Evolutionary conservation across 768 basidiomycete species (phyloP).

Genomic region (Auriscalpium vulgare): DNA sequence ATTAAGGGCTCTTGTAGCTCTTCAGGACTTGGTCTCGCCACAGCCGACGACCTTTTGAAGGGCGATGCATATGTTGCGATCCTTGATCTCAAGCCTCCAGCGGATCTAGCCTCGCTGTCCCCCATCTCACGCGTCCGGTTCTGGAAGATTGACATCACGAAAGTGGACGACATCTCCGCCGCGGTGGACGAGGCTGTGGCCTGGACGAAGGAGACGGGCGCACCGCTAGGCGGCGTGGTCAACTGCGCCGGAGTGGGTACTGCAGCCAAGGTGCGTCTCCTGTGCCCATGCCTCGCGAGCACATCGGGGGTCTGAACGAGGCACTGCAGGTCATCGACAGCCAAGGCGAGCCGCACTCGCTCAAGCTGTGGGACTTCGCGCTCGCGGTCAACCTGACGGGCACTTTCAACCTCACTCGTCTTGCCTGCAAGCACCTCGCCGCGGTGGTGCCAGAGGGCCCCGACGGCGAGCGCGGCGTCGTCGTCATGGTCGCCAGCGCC

Average conservation of each 20-base stretch:
- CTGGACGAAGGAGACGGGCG: conserved; percentile 27
- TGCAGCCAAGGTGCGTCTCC: conserved; percentile 18
- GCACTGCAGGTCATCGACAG: conserved; percentile 37
- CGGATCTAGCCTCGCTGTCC: neutral
- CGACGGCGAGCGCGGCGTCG: conserved; percentile 50
- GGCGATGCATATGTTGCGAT: conserved; percentile 26
- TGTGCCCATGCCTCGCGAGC: neutral
- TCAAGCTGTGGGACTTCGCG: conserved; percentile 44
- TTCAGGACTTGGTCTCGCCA: conserved; percentile 50
- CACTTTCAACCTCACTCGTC: conserved; percentile 50
- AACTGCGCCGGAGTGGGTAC: conserved; percentile 50
- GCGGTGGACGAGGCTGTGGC: conserved; percentile 19
- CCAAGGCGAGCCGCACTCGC: conserved; percentile 36
- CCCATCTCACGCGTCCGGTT: conserved; percentile 2
- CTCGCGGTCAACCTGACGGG: conserved; percentile 51
- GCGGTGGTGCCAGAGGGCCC: conserved; percentile 34
- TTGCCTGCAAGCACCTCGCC: conserved; percentile 43
- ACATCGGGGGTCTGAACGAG: neutral
- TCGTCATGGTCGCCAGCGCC: conserved; percentile 49
- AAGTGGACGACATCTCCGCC: conserved; percentile 16
- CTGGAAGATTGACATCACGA: conserved; percentile 20
- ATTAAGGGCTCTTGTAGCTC: conserved; percentile 28
- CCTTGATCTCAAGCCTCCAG: conserved; percentile 39
- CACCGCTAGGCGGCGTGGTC: conserved; percentile 48
- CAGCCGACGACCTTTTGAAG: conserved; percentile 39